These are phyloP conservation scores for Aschersonia sp. DNA, from an alignment of 2,329 filamentous ascomycete genomes.

Conservation along the genomic window DNA sequence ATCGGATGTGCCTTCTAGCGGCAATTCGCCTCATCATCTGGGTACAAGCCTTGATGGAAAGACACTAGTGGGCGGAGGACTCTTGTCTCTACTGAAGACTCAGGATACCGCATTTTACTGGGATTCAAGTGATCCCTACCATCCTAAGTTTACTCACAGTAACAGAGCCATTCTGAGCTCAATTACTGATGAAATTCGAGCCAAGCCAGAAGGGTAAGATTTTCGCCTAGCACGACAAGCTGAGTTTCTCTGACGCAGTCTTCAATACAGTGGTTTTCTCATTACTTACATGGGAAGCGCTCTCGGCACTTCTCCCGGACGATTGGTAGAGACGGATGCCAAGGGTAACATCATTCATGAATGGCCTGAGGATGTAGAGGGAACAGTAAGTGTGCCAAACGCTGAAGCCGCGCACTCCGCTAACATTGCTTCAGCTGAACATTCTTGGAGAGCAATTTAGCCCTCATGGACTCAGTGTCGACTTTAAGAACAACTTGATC, in stretches of 20 bases:
- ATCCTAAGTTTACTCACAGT: constrained; percentile 42
- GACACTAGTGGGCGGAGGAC: constrained; percentile 40
- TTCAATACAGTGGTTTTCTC: constrained; percentile 31
- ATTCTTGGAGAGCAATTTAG: constrained; percentile 45
- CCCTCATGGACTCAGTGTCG: constrained; percentile 44
- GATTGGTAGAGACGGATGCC: constrained; percentile 45
- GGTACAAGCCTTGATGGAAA: constrained; percentile 40
- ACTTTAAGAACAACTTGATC: constrained; percentile 42
- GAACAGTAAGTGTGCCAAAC: constrained; percentile 13
- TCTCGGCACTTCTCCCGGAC: constrained; percentile 41
- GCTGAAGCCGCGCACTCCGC: not conserved
- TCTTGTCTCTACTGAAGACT: constrained; percentile 43
- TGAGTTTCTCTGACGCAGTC: no score
- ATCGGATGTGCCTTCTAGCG: constrained; percentile 42
- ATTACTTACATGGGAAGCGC: constrained; percentile 49
- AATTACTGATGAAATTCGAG: constrained; percentile 47
- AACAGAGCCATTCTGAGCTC: constrained; percentile 44
- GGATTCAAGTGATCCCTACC: constrained; percentile 42
- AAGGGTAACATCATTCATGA: constrained; percentile 46
- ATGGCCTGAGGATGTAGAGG: constrained; percentile 41
- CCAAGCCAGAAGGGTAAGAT: constrained; percentile 40
- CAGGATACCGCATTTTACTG: constrained; percentile 51
- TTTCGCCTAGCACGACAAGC: not conserved
- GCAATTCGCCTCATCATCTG: constrained; percentile 47
- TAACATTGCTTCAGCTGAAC: constrained; percentile 23